These are phyloP conservation scores for Cucumis sativus DNA, from an alignment of 306 rosid species.

Conservation along the genomic window DNA sequence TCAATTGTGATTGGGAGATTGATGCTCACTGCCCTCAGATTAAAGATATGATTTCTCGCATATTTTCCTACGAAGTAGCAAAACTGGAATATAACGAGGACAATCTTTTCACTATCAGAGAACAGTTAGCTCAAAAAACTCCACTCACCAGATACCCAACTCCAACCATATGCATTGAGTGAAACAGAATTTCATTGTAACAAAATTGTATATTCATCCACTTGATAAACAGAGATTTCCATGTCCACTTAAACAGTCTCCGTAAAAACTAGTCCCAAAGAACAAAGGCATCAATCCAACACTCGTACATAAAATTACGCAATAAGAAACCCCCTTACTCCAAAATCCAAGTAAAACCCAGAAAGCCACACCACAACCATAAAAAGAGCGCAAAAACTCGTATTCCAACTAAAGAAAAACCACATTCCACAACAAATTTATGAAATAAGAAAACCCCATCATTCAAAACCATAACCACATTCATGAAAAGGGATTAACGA, in stretches of 20 bases:
- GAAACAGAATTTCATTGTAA: background rate
- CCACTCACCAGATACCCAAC: background rate
- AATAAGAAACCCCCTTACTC: background rate
- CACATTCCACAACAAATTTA: background rate
- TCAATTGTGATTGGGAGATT: background rate
- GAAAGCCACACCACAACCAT: background rate
- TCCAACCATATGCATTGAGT: background rate
- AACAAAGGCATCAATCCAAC: background rate
- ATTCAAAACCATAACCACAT: background rate
- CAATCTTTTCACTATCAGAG: background rate
- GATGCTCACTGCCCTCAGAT: background rate
- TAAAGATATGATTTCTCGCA: background rate
- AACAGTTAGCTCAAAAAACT: background rate
- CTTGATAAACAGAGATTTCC: background rate
- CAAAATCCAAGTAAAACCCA: background rate
- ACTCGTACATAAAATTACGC: background rate
- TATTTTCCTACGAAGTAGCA: background rate
- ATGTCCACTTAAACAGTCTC: background rate
- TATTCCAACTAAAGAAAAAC: background rate
- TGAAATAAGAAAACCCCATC: too few species aligned
- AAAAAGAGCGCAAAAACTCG: background rate
- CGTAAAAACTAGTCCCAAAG: background rate
- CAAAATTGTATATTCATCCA: background rate
- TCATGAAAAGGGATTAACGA: background rate
- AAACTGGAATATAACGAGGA: background rate